These are phyloP conservation scores for Cyberlindnera maclurae DNA, from an alignment of 805 yeast species.

Conservation along the genomic window DNA sequence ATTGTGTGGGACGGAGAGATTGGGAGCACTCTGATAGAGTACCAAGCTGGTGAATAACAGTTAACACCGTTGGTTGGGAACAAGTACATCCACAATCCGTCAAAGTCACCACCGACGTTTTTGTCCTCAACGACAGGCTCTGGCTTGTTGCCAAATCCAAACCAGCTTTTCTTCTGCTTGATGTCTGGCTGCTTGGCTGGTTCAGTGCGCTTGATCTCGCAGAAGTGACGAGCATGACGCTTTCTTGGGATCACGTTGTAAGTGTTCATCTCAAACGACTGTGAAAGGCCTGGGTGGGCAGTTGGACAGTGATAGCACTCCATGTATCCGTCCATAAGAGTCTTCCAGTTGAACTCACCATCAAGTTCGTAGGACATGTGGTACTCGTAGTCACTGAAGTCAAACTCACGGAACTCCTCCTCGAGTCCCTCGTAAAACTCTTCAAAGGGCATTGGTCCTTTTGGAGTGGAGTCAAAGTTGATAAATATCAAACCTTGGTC, in stretches of 20 bases:
- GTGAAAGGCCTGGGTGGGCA: slow-evolving; percentile 53
- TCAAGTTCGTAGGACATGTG: slow-evolving; percentile 59
- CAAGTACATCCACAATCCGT: slow-evolving; percentile 56
- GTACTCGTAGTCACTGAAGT: slow-evolving; percentile 54
- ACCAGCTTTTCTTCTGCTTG: slow-evolving; percentile 36
- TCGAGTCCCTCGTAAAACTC: slow-evolving; percentile 46
- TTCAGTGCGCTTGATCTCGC: slow-evolving; percentile 37
- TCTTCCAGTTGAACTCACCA: slow-evolving; percentile 61
- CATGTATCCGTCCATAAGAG: slow-evolving; percentile 61
- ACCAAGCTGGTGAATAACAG: slow-evolving; percentile 64
- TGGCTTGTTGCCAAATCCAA: slow-evolving; percentile 36
- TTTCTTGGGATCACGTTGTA: slow-evolving; percentile 54
- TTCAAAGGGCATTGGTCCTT: slow-evolving; percentile 38
- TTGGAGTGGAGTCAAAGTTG: slow-evolving; percentile 40
- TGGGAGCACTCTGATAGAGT: slow-evolving; percentile 54
- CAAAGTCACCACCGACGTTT: slow-evolving; percentile 56
- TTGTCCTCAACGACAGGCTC: slow-evolving; percentile 22
- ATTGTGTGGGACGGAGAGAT: slow-evolving; percentile 45
- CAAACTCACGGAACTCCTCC: slow-evolving; percentile 48
- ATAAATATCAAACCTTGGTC: slow-evolving; percentile 51
- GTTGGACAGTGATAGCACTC: slow-evolving; percentile 66
- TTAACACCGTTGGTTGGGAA: slow-evolving; percentile 56
- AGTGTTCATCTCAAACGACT: slow-evolving; percentile 58
- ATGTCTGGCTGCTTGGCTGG: slow-evolving; percentile 18
- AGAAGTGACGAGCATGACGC: slow-evolving; percentile 56